These are phyloP conservation scores for Paramyrothecium sp. DNA, from an alignment of 2,329 filamentous ascomycete species.

Conservation along the genomic window DNA sequence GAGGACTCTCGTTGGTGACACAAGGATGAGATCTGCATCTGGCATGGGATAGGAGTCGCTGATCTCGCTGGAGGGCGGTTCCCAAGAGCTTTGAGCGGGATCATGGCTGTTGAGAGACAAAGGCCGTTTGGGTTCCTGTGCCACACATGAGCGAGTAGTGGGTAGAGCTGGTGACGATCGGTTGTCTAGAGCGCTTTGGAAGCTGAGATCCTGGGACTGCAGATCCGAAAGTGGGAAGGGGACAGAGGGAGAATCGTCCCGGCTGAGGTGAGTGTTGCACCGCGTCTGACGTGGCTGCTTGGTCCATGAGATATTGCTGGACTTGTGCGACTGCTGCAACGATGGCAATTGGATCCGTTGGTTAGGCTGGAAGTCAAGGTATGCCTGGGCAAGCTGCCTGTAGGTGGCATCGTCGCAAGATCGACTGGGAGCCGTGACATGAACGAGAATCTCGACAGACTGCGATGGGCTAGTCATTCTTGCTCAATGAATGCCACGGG, in stretches of 20 bases:
- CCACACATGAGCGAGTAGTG: not conserved
- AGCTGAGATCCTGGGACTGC: conserved; percentile 41
- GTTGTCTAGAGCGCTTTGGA: conserved; percentile 44
- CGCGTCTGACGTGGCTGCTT: not conserved
- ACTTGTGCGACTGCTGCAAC: not conserved
- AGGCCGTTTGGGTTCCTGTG: conserved; percentile 1
- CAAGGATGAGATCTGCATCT: conserved; percentile 19
- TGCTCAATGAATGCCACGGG: not conserved
- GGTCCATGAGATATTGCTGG: conserved; percentile 5
- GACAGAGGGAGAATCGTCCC: no score
- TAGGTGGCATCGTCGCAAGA: conserved; percentile 47
- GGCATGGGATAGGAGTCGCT: conserved; percentile 52
- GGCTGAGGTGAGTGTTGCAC: no score
- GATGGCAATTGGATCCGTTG: conserved; percentile 9
- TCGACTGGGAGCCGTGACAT: conserved; percentile 51
- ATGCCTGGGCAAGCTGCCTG: conserved; percentile 47
- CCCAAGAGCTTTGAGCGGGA: conserved; percentile 34
- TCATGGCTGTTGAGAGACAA: conserved; percentile 8
- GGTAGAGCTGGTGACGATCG: conserved; percentile 29
- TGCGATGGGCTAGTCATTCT: conserved; percentile 5
- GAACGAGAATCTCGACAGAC: conserved; percentile 53
- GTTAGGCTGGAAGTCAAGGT: conserved; percentile 44
- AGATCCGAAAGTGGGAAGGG: conserved; percentile 20
- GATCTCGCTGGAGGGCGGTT: conserved; percentile 47
- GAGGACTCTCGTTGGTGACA: conserved; percentile 49